Evolutionary conservation across 2,329 filamentous ascomycete species (phyloP).

Genomic region (Metarhizium guizhouense): DNA sequence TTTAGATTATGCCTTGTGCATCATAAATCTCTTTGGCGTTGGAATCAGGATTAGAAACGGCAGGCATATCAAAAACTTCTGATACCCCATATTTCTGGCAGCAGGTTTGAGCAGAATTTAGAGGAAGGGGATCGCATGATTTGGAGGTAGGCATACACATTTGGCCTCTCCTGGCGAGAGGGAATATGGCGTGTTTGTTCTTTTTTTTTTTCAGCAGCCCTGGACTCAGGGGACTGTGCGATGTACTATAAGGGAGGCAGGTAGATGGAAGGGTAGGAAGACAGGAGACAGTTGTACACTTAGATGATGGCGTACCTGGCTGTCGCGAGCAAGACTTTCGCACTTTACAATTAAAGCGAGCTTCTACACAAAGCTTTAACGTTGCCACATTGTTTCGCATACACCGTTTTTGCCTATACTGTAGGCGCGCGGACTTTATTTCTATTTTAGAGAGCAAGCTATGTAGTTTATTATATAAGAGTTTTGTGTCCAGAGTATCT

Average conservation of each 20-base stretch:
- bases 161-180: background rate
- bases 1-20: background rate
- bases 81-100: slow-evolving; percentile 6
- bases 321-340: background rate
- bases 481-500: too few species aligned
- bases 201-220: background rate
- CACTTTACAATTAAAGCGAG: background rate
- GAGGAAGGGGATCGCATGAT: background rate
- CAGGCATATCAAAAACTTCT: slow-evolving; percentile 1
- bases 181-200: background rate
- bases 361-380: background rate
- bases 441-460: too few species aligned
- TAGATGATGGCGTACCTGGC: background rate
- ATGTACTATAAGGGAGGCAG: background rate
- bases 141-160: background rate
- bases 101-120: background rate
- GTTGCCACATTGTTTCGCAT: background rate
- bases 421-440: too few species aligned
- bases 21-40: background rate
- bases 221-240: background rate
- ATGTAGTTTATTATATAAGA: too few species aligned
- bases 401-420: background rate
- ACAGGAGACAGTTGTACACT: background rate
- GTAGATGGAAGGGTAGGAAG: background rate
- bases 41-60: background rate